Evolutionary conservation across 805 yeast species (phyloP), one percentile per base, ranked within the genome.

Genomic region (Ogataea salicorniae): DNA sequence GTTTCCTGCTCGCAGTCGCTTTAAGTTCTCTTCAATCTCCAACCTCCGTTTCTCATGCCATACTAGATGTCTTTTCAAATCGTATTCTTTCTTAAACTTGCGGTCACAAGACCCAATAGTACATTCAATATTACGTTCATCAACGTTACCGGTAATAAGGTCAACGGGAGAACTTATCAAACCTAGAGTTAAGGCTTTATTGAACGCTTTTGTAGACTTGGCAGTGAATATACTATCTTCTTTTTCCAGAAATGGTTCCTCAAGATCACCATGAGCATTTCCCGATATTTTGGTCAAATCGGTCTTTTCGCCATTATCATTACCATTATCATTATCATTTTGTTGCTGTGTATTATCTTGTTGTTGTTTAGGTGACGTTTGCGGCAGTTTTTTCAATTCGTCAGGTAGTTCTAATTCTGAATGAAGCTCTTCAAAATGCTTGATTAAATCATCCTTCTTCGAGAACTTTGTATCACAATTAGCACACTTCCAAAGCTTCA

Each of bases 401-500:
- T 45, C 52, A 1, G 60, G 62, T 15, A 56, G 35, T 4, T 46
- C 50, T 6, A 48, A 23, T 7, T 41, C 42, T 1, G 58, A 57
- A 50, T 78, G 83, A n/a, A 60, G 65, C n/a, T 58, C 53, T 39
- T 71, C 64, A 59, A 80, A 80, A 64, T 88, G 96, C 0, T 64
- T 63, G 0, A 79, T 56, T 26, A 86, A 67, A 40, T 77, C 84
- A 13, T 71, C 72, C 49, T 84, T 83, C 52, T 79, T 80, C 5
- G 74, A 72, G 56, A 79, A 84, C 31, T 73, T 62, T 16, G 64
- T 61, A 6, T 46, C 61, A 63, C 91, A 84, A 44, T 70, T 69
- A 1, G 65, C 61, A 66, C 96, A 88, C 47, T 75, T 76, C 92
- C 95, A 87, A 37, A 80, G 66, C 52, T 75, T 79, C n/a, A 74